A percentile compares a stretch with the other conserved stretches of the same genome.
Evolutionary conservation across 148 eudicot genomes (phyloP).

Genomic region (Rhododendron ovatum): DNA sequence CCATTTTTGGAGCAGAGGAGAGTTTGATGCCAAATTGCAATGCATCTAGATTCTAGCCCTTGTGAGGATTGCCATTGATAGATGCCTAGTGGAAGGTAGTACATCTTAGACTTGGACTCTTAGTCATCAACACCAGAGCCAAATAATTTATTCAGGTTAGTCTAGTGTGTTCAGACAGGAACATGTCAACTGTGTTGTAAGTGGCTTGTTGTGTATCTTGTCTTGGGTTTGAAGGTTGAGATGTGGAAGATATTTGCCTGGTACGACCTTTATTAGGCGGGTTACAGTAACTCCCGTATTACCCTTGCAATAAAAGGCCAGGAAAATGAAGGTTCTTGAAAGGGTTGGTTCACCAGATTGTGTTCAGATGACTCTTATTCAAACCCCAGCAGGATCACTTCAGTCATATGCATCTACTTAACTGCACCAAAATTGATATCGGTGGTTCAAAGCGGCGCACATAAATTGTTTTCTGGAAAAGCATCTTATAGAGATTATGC

Average conservation of each 20-base stretch:
- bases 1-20: background rate
- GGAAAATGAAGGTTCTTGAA: background rate
- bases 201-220: background rate
- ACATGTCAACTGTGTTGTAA: background rate
- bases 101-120: background rate
- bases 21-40: background rate
- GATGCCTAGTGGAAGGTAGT: background rate
- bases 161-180: background rate
- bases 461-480: background rate
- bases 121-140: background rate
- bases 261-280: background rate
- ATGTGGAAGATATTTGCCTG: background rate
- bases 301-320: background rate
- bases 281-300: background rate
- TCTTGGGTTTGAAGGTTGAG: background rate
- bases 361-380: background rate
- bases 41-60: background rate
- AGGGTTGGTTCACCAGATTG: background rate
- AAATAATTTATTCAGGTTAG: background rate
- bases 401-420: background rate
- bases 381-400: background rate
- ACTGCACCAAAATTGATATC: background rate
- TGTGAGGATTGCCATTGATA: background rate
- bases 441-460: background rate
- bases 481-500: background rate